Percentiles rank a stretch among this genome's conserved stretches.
phyloP scores from a whole-genome alignment of 2,329 filamentous ascomycete species.

The Trichoderma sp. region DNA sequence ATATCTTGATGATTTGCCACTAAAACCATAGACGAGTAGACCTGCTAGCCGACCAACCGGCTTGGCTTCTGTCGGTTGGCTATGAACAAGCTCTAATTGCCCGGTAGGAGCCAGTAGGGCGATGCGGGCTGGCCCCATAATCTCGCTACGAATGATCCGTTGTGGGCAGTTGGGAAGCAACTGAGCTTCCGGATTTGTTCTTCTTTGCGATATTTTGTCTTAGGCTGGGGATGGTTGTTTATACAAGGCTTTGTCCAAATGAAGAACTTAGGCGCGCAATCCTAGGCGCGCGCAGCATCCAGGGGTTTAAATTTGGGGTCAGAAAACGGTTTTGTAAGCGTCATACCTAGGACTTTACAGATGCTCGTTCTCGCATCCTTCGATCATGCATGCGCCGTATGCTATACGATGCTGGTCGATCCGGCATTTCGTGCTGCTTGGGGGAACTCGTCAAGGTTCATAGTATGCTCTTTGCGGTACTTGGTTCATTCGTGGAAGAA shows the following conservation, averaged over 20 bases:
- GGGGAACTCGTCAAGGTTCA: background rate
- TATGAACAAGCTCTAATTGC: background rate
- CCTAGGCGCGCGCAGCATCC: background rate
- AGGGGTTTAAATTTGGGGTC: background rate
- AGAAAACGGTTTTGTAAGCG: background rate
- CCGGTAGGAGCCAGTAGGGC: background rate
- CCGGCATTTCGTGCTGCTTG: background rate
- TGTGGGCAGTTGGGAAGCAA: background rate
- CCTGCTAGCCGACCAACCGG: background rate
- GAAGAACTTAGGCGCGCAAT: background rate
- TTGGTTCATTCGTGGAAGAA: background rate
- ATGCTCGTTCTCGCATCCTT: background rate
- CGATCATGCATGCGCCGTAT: background rate
- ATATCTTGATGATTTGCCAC: background rate
- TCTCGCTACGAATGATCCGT: background rate
- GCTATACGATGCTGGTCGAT: background rate
- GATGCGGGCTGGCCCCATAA: background rate
- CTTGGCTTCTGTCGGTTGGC: background rate
- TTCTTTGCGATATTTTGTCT: background rate
- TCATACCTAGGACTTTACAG: background rate
- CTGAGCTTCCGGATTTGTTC: background rate
- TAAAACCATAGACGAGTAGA: background rate
- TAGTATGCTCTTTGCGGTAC: background rate
- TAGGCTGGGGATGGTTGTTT: background rate
- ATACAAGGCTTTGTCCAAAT: background rate